Percentiles rank a stretch among this genome's conserved stretches.
Conservation (phyloP, 2,329 filamentous ascomycete species). For the Chaetomiaceae sp. region DNA sequence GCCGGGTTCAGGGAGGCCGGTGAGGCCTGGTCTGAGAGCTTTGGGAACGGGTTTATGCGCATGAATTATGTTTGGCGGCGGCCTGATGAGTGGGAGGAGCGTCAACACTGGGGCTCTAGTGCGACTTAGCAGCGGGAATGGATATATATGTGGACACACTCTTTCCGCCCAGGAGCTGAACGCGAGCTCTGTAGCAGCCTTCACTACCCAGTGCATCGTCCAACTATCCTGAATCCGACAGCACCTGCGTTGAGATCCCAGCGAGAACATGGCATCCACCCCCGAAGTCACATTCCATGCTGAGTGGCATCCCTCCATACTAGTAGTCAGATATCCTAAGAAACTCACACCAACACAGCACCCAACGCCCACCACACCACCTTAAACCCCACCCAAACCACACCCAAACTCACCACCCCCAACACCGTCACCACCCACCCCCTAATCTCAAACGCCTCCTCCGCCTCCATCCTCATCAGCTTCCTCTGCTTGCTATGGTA, state of each 20-base stretch:
- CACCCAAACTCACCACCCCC: slow-evolving; percentile 33
- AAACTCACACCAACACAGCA: neutral
- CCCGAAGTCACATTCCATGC: too few species aligned
- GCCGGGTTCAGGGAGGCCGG: slow-evolving; percentile 25
- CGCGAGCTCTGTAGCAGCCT: too few species aligned
- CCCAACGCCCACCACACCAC: slow-evolving; percentile 19
- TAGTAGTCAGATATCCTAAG: neutral
- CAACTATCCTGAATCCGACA: too few species aligned
- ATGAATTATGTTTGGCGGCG: slow-evolving; percentile 23
- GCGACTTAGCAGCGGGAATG: too few species aligned
- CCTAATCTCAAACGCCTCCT: slow-evolving; percentile 59
- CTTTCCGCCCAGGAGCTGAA: too few species aligned
- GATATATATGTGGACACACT: too few species aligned
- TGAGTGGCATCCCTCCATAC: too few species aligned
- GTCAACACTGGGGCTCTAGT: neutral
- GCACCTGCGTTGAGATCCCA: too few species aligned
- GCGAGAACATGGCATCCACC: too few species aligned
- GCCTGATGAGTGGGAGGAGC: neutral
- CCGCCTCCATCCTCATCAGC: slow-evolving; percentile 57
- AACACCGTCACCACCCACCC: slow-evolving; percentile 49
- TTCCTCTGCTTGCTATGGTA: slow-evolving; percentile 57
- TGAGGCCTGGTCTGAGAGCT: slow-evolving; percentile 20
- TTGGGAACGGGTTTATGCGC: slow-evolving; percentile 14
- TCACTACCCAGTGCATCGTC: too few species aligned
- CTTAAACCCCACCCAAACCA: slow-evolving; percentile 30